These are phyloP conservation scores for Citrullus mucosospermus DNA, from an alignment of 306 rosid genomes.

Conservation along the genomic window DNA sequence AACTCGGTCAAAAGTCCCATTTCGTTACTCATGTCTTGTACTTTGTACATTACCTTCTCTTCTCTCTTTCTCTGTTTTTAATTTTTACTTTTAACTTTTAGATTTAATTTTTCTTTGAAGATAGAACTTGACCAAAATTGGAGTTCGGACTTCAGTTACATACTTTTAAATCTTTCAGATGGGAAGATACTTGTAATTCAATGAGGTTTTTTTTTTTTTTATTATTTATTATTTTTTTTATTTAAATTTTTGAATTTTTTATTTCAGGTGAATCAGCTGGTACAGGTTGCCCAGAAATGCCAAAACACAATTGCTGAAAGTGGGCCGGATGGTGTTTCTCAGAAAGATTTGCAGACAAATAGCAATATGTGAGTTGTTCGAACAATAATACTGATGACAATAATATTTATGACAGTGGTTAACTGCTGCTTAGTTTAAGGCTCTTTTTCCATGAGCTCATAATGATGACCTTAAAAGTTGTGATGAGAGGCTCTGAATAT, in stretches of 20 bases:
- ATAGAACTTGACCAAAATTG: background rate
- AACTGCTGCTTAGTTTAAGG: background rate
- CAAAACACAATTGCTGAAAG: constrained; percentile 77
- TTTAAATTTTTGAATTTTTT: no score
- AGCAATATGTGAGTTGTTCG: constrained; percentile 70
- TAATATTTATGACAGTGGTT: background rate
- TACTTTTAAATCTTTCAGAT: background rate
- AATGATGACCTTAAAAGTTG: background rate
- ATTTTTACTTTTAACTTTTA: background rate
- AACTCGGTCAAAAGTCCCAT: background rate
- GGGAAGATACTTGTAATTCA: background rate
- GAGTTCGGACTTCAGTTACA: background rate
- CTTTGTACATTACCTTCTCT: background rate
- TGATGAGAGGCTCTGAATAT: background rate
- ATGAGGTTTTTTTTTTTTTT: background rate
- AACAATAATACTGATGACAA: background rate
- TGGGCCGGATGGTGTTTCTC: constrained; percentile 86
- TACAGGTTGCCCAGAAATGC: constrained; percentile 88
- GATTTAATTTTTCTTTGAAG: background rate
- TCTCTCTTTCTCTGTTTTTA: background rate
- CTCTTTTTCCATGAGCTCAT: background rate
- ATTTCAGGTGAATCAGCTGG: constrained; percentile 75
- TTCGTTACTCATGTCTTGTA: background rate
- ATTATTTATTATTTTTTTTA: background rate
- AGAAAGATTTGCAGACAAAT: constrained; percentile 77